phyloP scores from a whole-genome alignment of 495 filamentous ascomycete species.

The Trichoderma reesei region DNA sequence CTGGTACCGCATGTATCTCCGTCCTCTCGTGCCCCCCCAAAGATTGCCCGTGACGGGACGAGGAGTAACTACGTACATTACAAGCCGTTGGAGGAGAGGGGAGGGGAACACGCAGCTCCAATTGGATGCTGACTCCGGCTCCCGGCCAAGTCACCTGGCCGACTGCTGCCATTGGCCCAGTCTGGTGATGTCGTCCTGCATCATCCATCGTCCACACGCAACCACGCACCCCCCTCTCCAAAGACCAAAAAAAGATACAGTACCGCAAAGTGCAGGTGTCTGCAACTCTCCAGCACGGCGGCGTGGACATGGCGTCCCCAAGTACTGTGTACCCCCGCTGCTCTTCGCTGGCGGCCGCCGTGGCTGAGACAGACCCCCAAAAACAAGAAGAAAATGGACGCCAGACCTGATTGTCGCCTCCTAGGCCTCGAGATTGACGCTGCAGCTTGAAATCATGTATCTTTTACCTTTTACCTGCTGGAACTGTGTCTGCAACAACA shows the following conservation, averaged over 20 bases:
- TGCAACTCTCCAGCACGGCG: background rate
- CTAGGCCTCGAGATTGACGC: background rate
- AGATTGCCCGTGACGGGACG: background rate
- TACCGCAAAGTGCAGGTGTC: background rate
- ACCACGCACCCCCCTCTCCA: no score
- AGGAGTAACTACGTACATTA: background rate
- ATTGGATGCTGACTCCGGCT: background rate
- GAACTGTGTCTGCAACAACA: no score
- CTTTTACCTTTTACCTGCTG: no score
- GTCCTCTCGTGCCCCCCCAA: background rate
- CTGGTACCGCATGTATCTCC: no score
- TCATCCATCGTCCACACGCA: no score
- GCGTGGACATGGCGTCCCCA: background rate
- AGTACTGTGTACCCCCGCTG: background rate
- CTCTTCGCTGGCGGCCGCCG: background rate
- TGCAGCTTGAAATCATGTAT: no score
- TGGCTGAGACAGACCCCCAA: slow-evolving; percentile 9
- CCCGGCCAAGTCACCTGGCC: background rate
- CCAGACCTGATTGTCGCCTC: no score
- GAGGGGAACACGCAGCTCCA: background rate
- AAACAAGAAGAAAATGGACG: no score
- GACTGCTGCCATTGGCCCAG: background rate
- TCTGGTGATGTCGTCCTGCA: slow-evolving; percentile 5
- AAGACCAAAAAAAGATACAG: no score
- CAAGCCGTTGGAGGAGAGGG: no score